Evolutionary conservation across 495 filamentous ascomycete genomes (phyloP).

Genomic region (Rostrohypoxylon terebratum): DNA sequence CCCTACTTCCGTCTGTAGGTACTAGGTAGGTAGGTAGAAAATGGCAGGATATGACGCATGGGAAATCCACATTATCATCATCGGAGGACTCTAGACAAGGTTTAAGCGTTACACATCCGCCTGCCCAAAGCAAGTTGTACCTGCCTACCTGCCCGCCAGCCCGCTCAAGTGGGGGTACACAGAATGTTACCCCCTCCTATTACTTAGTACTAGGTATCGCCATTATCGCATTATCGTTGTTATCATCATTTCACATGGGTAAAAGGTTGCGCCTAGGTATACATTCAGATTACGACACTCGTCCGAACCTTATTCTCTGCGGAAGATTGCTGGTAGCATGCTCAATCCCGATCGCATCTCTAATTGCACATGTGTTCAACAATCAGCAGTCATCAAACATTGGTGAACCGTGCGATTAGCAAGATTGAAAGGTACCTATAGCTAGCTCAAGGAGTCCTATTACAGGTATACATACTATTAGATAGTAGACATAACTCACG

Average conservation of each 20-base stretch:
- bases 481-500: too few relatives aligned
- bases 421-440: neutral
- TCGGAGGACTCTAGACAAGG: neutral
- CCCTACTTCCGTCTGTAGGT: constrained; percentile 8
- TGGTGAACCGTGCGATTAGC: neutral
- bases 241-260: neutral
- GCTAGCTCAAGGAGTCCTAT: too few relatives aligned
- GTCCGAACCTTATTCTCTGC: neutral
- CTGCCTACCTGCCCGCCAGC: neutral
- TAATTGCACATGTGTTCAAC: too few relatives aligned
- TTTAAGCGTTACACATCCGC: constrained; percentile 3
- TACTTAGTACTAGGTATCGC: too few relatives aligned
- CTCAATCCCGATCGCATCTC: neutral
- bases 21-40: constrained; percentile 5
- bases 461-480: too few relatives aligned
- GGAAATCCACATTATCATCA: constrained; percentile 27
- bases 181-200: neutral
- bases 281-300: neutral
- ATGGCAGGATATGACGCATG: constrained; percentile 39
- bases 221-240: neutral
- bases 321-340: neutral
- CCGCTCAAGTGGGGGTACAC: constrained; percentile 7
- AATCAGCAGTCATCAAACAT: neutral
- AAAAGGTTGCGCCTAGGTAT: neutral
- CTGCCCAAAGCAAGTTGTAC: constrained; percentile 9